A percentile compares a stretch with the other conserved stretches of the same genome.
Evolutionary conservation across 306 rosid species (phyloP).

Genomic region (Quercus ilex): DNA sequence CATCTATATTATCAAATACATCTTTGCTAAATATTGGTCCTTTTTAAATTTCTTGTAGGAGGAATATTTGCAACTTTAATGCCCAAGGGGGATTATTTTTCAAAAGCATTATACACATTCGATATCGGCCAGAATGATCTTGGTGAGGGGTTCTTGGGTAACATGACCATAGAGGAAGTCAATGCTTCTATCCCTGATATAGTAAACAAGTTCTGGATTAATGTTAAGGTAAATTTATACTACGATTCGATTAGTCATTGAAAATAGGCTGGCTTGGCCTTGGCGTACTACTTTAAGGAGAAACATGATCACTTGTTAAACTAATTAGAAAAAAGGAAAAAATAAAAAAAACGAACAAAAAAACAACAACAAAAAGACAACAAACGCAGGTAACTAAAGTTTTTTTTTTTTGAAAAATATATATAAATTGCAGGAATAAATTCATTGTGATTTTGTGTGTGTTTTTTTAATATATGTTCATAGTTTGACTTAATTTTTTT

Average conservation of each 20-base stretch:
- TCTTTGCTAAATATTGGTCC: background rate
- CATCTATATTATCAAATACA: background rate
- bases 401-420: too few species aligned
- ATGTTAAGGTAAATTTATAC: slow-evolving; percentile 34
- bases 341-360: too few species aligned
- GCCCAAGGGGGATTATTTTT: slow-evolving; percentile 1
- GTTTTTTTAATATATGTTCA: too few species aligned
- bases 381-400: background rate
- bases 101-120: slow-evolving; percentile 28
- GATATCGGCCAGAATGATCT: slow-evolving; percentile 38
- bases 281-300: background rate
- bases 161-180: slow-evolving; percentile 22
- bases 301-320: background rate
- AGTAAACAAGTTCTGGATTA: background rate
- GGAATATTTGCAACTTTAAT: background rate
- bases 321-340: background rate
- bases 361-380: too few species aligned
- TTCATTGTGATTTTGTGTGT: too few species aligned
- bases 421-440: too few species aligned
- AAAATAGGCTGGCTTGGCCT: background rate
- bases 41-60: background rate
- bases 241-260: background rate
- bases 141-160: background rate
- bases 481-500: too few species aligned
- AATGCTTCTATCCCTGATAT: background rate